phyloP scores from a whole-genome alignment of 768 basidiomycete species.

The Clitopilus hobsonii region DNA sequence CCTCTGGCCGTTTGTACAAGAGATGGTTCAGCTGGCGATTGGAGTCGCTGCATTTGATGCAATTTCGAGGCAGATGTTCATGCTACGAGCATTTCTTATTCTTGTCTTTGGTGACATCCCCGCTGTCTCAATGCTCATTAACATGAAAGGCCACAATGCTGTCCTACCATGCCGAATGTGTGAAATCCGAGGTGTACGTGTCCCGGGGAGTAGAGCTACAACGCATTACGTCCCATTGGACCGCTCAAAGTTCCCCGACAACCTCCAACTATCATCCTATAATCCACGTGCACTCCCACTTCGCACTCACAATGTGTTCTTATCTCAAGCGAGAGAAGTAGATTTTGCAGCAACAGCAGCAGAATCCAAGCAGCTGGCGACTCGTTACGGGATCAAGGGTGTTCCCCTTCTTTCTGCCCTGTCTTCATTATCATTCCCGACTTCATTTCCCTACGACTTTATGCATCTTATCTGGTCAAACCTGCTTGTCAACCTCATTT shows the following conservation, averaged over 20 bases:
- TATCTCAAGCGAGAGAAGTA: slow-evolving; percentile 11
- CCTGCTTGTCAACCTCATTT: slow-evolving; percentile 33
- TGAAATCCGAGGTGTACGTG: slow-evolving; percentile 23
- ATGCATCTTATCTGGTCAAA: slow-evolving; percentile 49
- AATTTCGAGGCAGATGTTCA: slow-evolving; percentile 6
- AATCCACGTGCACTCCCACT: slow-evolving; percentile 23
- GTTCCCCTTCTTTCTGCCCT: slow-evolving; percentile 20
- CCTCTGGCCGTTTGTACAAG: slow-evolving; percentile 28
- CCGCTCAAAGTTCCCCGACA: slow-evolving; percentile 12
- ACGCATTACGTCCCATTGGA: slow-evolving; percentile 21
- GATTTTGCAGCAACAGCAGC: slow-evolving; percentile 10
- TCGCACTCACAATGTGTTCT: slow-evolving; percentile 18
- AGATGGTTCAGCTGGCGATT: slow-evolving; percentile 21
- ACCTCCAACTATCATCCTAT: neutral
- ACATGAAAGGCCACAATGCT: slow-evolving; percentile 40
- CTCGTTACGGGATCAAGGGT: slow-evolving; percentile 24
- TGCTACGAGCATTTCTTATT: slow-evolving; percentile 14
- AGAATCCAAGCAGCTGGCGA: slow-evolving; percentile 12
- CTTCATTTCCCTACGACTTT: slow-evolving; percentile 41
- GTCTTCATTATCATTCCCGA: slow-evolving; percentile 28
- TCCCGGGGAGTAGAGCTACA: neutral
- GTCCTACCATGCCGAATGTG: slow-evolving; percentile 30
- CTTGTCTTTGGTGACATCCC: slow-evolving; percentile 16
- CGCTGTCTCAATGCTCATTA: slow-evolving; percentile 17
- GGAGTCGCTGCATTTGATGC: slow-evolving; percentile 30